A percentile compares a stretch with the other conserved stretches of the same genome.
phyloP scores from a whole-genome alignment of 345 rosid genomes.

The Sonneratia alba region DNA sequence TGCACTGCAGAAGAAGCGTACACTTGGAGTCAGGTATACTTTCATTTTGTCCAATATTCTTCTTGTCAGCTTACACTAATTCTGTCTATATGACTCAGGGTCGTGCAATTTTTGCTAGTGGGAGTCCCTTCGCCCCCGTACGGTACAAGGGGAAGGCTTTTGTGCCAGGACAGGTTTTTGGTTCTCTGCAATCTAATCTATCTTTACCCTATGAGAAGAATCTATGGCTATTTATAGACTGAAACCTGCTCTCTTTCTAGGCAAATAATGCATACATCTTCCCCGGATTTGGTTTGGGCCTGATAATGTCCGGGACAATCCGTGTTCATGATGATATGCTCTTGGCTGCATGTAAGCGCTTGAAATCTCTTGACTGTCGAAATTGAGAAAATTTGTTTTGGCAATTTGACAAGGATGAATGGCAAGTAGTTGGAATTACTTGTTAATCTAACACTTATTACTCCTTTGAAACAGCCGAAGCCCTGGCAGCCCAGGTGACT shows the following conservation, averaged over 20 bases:
- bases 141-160: conserved; percentile 51
- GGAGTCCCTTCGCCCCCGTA: conserved; percentile 83
- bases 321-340: conserved; percentile 97
- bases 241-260: conserved; percentile 18
- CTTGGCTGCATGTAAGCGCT: conserved; percentile 67
- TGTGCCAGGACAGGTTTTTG: conserved; percentile 81
- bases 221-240: background rate
- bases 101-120: conserved; percentile 85
- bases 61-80: background rate
- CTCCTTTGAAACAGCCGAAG: conserved; percentile 49
- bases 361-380: background rate
- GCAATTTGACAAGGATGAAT: background rate
- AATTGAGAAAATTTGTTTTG: background rate
- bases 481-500: conserved; percentile 68
- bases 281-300: conserved; percentile 93
- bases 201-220: background rate
- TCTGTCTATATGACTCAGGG: conserved; percentile 37
- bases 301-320: conserved; percentile 89
- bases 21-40: conserved; percentile 57
- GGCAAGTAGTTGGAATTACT: background rate
- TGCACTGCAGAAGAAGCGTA: conserved; percentile 96
- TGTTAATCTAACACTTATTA: background rate
- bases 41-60: background rate
- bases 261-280: conserved; percentile 94
- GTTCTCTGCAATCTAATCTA: background rate